Base-by-base conservation (phyloP, 805 yeast genomes). In the Candida pseudoglaebosa region DNA sequence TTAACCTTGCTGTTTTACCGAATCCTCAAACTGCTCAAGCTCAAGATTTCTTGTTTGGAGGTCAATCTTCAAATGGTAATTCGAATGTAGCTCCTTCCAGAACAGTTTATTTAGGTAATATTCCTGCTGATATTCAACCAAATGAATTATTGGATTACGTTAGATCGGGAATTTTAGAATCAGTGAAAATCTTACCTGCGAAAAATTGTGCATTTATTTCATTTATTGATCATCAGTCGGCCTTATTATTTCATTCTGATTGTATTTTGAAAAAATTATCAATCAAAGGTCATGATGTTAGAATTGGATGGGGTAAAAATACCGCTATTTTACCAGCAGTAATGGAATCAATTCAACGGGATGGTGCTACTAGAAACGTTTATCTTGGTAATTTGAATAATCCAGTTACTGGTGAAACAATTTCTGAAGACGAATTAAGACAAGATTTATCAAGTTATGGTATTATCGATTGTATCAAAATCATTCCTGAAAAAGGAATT, bases 291-390 rank as follows among this genome's bases (percentile, higher is more conserved):
- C 80, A 83, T 48, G 95, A 86, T 52, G 78, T 90, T 41, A 78
- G 88, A 54, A 76, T 91, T 43, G 96, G 96, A 9, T 93, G 98
- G 98, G 96, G 96, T 15, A 84, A 84, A 48, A 79, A 88, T 28
- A 70, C 82, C 2, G 79, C 84, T 1, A 77, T 89, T 24, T 80
- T 79, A 42, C 84, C 95, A 2, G 72, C 83, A 5, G 90, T 91
- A 5, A 67, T 79, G 38, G 77, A 81, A 24, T 82, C 89, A 13
- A 88, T 93, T 39, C 79, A 80, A 40, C 77, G 85, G 45, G 91
- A 87, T 48, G 86, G 87, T 35, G 98, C 98, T 4, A 87, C 97
- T 8, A 78, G 99, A 67, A 90, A 91, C 56, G 96, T 91, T 24
- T 90, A 87, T 56, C 70, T 91, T 45, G 96, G 97, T 14, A 81